These are phyloP conservation scores for Vanrija pseudolonga DNA, from an alignment of 1,284 basidiomycete genomes.

Conservation along the genomic window DNA sequence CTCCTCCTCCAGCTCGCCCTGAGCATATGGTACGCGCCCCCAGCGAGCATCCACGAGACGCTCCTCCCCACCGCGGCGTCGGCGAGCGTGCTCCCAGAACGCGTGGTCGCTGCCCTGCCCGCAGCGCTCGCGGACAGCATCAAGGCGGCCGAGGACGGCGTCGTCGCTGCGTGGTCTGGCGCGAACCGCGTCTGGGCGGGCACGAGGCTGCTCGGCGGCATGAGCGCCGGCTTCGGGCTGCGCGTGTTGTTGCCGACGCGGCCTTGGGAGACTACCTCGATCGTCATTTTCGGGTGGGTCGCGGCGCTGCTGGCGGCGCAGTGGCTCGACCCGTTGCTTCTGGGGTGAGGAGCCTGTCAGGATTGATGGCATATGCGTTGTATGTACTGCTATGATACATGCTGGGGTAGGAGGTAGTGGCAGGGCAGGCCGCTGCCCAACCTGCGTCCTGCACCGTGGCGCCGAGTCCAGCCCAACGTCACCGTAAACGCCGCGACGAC, in stretches of 20 bases:
- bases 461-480: too few species aligned
- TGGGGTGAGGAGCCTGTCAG: too few species aligned
- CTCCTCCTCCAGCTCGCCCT: constrained; percentile 77
- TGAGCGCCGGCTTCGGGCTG: constrained; percentile 70
- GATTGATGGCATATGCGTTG: too few species aligned
- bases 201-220: constrained; percentile 75
- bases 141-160: constrained; percentile 48
- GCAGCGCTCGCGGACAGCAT: neutral
- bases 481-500: too few species aligned
- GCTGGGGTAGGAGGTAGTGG: too few species aligned
- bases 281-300: constrained; percentile 73
- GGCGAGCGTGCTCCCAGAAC: neutral
- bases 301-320: constrained; percentile 51
- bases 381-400: too few species aligned
- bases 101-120: neutral
- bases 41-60: constrained; percentile 28
- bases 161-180: constrained; percentile 45
- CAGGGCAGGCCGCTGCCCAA: too few species aligned
- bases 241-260: constrained; percentile 48
- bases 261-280: constrained; percentile 68
- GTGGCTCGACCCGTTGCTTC: too few species aligned
- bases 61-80: constrained; percentile 19
- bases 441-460: too few species aligned
- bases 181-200: constrained; percentile 77
- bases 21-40: constrained; percentile 68